phyloP scores from a whole-genome alignment of 176 grass and related monocot species.

The Oryza glaberrima region DNA sequence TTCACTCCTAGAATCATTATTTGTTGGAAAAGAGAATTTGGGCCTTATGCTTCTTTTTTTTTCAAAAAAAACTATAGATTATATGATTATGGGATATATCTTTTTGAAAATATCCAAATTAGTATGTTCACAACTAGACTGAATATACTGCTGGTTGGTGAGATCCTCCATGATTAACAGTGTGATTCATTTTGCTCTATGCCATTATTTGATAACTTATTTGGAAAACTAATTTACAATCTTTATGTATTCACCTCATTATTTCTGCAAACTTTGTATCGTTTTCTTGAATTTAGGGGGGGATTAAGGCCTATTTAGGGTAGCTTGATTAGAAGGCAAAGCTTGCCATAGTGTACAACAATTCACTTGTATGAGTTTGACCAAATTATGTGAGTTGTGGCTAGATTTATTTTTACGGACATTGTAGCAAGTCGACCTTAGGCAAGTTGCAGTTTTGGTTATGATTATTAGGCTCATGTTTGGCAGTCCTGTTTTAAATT shows the following conservation, averaged over 20 bases:
- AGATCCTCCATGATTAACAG: conserved; percentile 1
- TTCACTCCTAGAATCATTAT: background rate
- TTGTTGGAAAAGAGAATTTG: conserved; percentile 20
- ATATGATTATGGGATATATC: conserved; percentile 11
- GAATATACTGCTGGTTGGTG: conserved; percentile 2
- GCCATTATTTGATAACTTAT: background rate
- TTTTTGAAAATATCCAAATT: background rate
- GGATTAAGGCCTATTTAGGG: background rate
- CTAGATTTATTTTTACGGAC: background rate
- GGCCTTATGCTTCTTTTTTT: background rate
- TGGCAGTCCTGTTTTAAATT: background rate
- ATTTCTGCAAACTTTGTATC: background rate
- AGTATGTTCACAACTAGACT: background rate
- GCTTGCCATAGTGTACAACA: background rate
- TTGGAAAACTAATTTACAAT: background rate
- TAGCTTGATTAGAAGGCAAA: background rate
- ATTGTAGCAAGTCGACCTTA: background rate
- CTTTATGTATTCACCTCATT: background rate
- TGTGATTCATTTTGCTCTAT: background rate
- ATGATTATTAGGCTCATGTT: background rate
- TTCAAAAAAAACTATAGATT: background rate
- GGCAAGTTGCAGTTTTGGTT: background rate
- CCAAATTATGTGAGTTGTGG: background rate
- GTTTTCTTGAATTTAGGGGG: background rate
- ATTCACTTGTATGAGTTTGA: background rate